A percentile compares a stretch with the other conserved stretches of the same genome.
Conservation (phyloP, 495 filamentous ascomycete genomes). For the Thozetella sp. region DNA sequence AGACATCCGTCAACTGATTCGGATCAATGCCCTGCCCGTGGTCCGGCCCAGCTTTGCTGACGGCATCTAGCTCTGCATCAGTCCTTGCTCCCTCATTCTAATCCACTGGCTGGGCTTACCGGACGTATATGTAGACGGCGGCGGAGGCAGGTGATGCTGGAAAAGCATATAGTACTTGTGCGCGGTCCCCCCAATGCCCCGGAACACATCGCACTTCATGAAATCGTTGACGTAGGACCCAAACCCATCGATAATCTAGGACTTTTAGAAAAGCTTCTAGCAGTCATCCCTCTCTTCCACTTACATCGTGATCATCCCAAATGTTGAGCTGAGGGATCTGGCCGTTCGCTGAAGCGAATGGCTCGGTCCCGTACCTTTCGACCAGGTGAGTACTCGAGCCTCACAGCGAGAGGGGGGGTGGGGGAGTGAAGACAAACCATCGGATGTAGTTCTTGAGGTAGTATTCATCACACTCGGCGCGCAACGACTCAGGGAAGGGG, state of each 20-base stretch:
- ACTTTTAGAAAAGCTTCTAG: not conserved
- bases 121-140: constrained; percentile 80
- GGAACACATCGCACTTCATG: constrained; percentile 88
- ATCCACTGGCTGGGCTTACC: constrained; percentile 20
- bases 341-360: constrained; percentile 81
- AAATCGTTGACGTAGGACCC: constrained; percentile 92
- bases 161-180: constrained; percentile 94
- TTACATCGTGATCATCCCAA: constrained; percentile 87
- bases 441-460: constrained; percentile 87
- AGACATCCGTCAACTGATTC: constrained; percentile 68
- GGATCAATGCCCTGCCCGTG: constrained; percentile 58
- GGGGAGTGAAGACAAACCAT: constrained; percentile 49
- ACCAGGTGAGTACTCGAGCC: not conserved
- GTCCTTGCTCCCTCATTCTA: not conserved
- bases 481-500: constrained; percentile 73
- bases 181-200: constrained; percentile 83
- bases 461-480: constrained; percentile 80
- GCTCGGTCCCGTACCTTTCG: constrained; percentile 67
- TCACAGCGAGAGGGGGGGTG: not conserved
- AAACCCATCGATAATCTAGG: constrained; percentile 85
- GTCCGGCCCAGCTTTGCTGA: constrained; percentile 21
- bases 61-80: constrained; percentile 15
- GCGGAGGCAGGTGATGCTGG: constrained; percentile 88
- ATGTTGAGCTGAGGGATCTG: constrained; percentile 92
- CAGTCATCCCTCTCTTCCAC: constrained; percentile 6